A percentile compares a stretch with the other conserved stretches of the same genome.
These are phyloP conservation scores for Sarocladiaceae sp. DNA, from an alignment of 2,329 filamentous ascomycete genomes.

Conservation along the genomic window DNA sequence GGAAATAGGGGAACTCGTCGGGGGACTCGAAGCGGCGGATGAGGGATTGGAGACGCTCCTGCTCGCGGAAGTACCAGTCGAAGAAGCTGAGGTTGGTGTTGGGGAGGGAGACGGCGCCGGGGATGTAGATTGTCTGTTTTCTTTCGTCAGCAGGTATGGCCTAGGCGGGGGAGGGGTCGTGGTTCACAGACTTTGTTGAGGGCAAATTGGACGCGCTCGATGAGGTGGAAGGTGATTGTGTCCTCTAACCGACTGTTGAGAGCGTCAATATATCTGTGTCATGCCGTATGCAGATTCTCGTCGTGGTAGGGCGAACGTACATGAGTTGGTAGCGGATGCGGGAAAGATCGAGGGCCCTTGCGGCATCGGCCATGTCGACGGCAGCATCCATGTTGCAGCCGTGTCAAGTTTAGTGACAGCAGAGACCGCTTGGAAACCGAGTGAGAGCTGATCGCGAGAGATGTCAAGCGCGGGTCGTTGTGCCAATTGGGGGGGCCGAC, in stretches of 20 bases:
- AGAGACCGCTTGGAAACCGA: neutral
- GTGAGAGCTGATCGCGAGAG: neutral
- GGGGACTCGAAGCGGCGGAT: conserved; percentile 94
- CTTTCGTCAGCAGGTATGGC: too few species aligned
- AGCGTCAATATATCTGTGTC: conserved; percentile 12
- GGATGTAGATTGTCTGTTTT: conserved; percentile 65
- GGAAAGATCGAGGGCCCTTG: conserved; percentile 78
- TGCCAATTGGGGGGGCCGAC: too few species aligned
- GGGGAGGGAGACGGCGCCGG: conserved; percentile 75
- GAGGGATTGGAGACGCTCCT: conserved; percentile 84
- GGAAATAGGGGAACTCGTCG: conserved; percentile 97
- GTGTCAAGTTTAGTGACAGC: neutral
- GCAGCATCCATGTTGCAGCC: conserved; percentile 71
- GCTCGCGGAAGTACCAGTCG: conserved; percentile 88
- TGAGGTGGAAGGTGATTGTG: conserved; percentile 94
- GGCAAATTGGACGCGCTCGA: conserved; percentile 96
- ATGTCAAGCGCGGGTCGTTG: neutral
- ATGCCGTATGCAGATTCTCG: neutral
- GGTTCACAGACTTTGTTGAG: conserved; percentile 69
- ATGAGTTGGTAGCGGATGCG: conserved; percentile 94
- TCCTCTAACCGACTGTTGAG: conserved; percentile 81
- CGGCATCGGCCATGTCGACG: conserved; percentile 79
- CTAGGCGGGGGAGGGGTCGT: too few species aligned
- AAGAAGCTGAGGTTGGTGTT: conserved; percentile 70
- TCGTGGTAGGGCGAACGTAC: conserved; percentile 42